These are phyloP conservation scores for Balakata baccata DNA, from an alignment of 345 rosid species.

Conservation along the genomic window DNA sequence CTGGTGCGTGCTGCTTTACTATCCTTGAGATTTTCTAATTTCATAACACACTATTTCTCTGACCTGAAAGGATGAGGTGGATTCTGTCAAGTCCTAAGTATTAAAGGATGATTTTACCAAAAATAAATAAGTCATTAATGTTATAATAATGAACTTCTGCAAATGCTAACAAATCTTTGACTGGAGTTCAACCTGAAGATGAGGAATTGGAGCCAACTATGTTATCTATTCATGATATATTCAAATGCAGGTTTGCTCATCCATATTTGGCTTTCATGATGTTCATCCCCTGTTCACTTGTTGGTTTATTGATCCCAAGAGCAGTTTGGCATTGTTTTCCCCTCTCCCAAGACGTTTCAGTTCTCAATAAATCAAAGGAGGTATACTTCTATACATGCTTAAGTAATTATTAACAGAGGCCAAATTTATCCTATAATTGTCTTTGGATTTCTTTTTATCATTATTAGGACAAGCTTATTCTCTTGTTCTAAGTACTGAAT, in stretches of 20 bases:
- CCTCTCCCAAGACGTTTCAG: slow-evolving; percentile 55
- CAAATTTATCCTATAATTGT: slow-evolving; percentile 6
- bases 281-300: slow-evolving; percentile 77
- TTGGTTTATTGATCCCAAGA: slow-evolving; percentile 79
- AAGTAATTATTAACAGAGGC: neutral
- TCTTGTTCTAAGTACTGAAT: neutral
- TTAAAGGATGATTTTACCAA: neutral
- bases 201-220: neutral
- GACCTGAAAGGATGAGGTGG: neutral
- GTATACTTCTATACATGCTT: slow-evolving; percentile 36
- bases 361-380: slow-evolving; percentile 57
- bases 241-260: slow-evolving; percentile 83
- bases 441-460: neutral
- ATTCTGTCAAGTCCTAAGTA: neutral
- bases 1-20: slow-evolving; percentile 47
- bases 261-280: slow-evolving; percentile 78
- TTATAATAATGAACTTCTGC: slow-evolving; percentile 9
- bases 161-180: neutral
- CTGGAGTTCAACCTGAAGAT: neutral
- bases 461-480: no score
- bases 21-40: neutral
- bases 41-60: neutral
- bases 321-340: slow-evolving; percentile 48
- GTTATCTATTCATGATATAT: slow-evolving; percentile 6
- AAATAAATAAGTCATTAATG: neutral